A percentile compares a stretch with the other conserved stretches of the same genome.
These are phyloP conservation scores for Arabidopsis arenosa DNA, from an alignment of 345 rosid genomes.

Conservation along the genomic window DNA sequence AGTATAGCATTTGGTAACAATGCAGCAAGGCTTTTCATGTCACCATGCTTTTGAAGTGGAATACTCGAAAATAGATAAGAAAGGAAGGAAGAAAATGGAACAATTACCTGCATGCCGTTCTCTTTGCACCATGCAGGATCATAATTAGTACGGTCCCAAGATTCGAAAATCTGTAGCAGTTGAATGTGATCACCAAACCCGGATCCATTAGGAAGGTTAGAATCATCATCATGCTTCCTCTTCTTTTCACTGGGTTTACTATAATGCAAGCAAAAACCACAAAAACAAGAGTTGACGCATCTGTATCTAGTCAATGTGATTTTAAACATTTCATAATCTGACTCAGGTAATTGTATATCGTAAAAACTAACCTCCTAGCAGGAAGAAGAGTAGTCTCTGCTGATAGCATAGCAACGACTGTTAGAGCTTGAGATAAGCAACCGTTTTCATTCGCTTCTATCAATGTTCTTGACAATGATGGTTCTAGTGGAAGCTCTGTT, in stretches of 20 bases:
- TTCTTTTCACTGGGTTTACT: constrained; percentile 78
- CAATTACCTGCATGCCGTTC: constrained; percentile 70
- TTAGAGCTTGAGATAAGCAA: constrained; percentile 89
- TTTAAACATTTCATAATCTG: constrained; percentile 28
- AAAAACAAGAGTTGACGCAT: constrained; percentile 2
- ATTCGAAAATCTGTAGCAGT: constrained; percentile 82
- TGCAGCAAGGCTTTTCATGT: constrained; percentile 12
- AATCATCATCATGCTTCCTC: constrained; percentile 63
- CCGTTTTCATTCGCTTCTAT: constrained; percentile 85
- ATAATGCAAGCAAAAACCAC: constrained; percentile 39
- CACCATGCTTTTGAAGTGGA: constrained; percentile 11
- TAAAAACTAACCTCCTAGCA: constrained; percentile 63
- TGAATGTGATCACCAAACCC: constrained; percentile 97
- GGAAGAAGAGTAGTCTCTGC: constrained; percentile 89
- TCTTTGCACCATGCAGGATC: constrained; percentile 83
- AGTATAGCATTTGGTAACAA: background rate
- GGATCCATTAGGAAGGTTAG: constrained; percentile 89
- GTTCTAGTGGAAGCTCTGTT: constrained; percentile 95
- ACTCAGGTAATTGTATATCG: constrained; percentile 2
- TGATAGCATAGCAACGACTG: constrained; percentile 95
- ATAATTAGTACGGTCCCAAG: constrained; percentile 74
- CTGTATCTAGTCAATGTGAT: constrained; percentile 18
- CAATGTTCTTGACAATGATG: constrained; percentile 92
- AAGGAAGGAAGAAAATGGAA: constrained; percentile 14
- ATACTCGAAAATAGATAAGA: constrained; percentile 13